Conservation (phyloP, 352 stramenopile genomes). For the Phytophthora colocasiae region DNA sequence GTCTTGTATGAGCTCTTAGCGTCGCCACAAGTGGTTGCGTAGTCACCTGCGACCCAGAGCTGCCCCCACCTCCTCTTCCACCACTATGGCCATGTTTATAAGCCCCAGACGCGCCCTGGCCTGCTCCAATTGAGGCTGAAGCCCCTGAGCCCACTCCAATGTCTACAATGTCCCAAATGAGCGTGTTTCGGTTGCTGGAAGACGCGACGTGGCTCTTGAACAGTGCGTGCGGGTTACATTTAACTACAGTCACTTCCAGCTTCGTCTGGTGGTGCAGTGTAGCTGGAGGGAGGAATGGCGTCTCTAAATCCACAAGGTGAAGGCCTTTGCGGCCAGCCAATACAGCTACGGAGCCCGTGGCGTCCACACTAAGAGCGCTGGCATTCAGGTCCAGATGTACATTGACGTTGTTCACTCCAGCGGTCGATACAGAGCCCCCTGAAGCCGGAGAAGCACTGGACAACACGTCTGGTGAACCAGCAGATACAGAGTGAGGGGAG, state of each 20-base stretch:
- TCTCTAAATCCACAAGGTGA: slow-evolving; percentile 77
- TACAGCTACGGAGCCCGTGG: slow-evolving; percentile 68
- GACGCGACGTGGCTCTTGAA: slow-evolving; percentile 76
- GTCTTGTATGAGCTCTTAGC: slow-evolving; percentile 73
- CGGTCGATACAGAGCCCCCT: slow-evolving; percentile 14
- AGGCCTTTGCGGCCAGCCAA: slow-evolving; percentile 74
- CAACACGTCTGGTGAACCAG: slow-evolving; percentile 1
- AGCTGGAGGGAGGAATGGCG: slow-evolving; percentile 57
- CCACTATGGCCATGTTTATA: slow-evolving; percentile 33
- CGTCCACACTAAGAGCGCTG: slow-evolving; percentile 75
- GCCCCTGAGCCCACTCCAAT: slow-evolving; percentile 17
- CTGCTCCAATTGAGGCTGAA: slow-evolving; percentile 27
- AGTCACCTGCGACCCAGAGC: slow-evolving; percentile 24
- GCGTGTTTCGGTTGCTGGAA: slow-evolving; percentile 82
- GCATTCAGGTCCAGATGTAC: slow-evolving; percentile 74
- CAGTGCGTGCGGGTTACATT: slow-evolving; percentile 78
- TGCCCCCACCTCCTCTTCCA: slow-evolving; percentile 4
- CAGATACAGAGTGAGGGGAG: neutral
- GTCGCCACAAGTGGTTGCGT: slow-evolving; percentile 74
- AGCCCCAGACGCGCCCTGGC: slow-evolving; percentile 21
- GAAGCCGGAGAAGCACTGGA: slow-evolving; percentile 18
- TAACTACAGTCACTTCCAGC: slow-evolving; percentile 80
- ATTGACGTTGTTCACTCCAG: slow-evolving; percentile 57
- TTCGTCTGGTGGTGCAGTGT: slow-evolving; percentile 86
- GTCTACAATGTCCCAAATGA: slow-evolving; percentile 78